These are phyloP conservation scores for Ascochyta koolunga DNA, from an alignment of 2,329 filamentous ascomycete genomes.

Conservation along the genomic window DNA sequence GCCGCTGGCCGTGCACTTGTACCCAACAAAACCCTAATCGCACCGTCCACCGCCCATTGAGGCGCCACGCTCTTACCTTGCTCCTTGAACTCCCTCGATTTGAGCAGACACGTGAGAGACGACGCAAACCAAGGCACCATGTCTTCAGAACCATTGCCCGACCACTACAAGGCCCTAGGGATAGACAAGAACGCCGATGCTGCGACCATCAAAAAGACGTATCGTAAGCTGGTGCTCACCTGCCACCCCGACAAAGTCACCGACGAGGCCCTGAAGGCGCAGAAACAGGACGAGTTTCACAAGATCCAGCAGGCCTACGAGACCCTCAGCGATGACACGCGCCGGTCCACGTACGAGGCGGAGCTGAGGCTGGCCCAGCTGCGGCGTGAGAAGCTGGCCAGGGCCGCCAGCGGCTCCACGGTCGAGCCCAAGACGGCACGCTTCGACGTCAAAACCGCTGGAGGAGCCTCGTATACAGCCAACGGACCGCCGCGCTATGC, in stretches of 20 bases:
- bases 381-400: slow-evolving; percentile 61
- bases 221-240: slow-evolving; percentile 85
- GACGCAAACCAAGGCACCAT: slow-evolving; percentile 37
- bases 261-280: slow-evolving; percentile 74
- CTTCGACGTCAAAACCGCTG: slow-evolving; percentile 42
- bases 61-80: slow-evolving; percentile 3
- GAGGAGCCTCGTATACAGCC: slow-evolving; percentile 30
- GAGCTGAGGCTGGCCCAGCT: slow-evolving; percentile 71
- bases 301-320: slow-evolving; percentile 93
- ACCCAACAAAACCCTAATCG: slow-evolving; percentile 14
- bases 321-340: slow-evolving; percentile 77
- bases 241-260: slow-evolving; percentile 93
- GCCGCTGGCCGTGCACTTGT: slow-evolving; percentile 21
- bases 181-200: slow-evolving; percentile 74
- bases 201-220: slow-evolving; percentile 75
- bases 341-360: slow-evolving; percentile 78
- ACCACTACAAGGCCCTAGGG: slow-evolving; percentile 81
- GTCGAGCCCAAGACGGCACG: slow-evolving; percentile 41
- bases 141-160: slow-evolving; percentile 59
- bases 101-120: background rate
- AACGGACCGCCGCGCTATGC: slow-evolving; percentile 32
- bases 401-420: slow-evolving; percentile 29
- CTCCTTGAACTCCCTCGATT: background rate
- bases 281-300: slow-evolving; percentile 88
- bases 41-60: slow-evolving; percentile 7